phyloP scores from a whole-genome alignment of 176 grass and related monocot genomes.

The Leersia perrieri region DNA sequence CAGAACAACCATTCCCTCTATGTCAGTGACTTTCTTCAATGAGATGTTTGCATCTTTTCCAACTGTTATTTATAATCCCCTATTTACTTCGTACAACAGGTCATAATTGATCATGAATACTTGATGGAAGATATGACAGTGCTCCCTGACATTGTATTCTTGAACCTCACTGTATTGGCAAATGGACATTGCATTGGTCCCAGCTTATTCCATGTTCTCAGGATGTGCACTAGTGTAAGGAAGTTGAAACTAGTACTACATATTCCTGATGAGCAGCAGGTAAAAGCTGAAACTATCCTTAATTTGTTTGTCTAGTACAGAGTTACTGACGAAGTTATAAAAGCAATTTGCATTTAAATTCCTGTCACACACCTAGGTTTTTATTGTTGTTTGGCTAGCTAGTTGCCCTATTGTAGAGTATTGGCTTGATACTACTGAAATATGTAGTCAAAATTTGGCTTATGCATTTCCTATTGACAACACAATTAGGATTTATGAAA shows the following conservation, averaged over 20 bases:
- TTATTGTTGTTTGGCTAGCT: background rate
- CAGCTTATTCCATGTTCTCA: conserved; percentile 10
- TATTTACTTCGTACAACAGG: conserved; percentile 1
- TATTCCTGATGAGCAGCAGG: background rate
- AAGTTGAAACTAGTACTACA: background rate
- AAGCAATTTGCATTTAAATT: too few relatives aligned
- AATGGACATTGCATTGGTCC: conserved; percentile 14
- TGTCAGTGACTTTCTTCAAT: background rate
- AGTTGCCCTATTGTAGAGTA: background rate
- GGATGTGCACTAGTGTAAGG: conserved; percentile 11
- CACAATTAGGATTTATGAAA: background rate
- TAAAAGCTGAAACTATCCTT: background rate
- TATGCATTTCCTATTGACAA: background rate
- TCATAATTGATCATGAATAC: background rate
- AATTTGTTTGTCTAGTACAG: background rate
- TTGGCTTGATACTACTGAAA: background rate
- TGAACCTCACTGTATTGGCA: background rate
- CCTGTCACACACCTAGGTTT: background rate
- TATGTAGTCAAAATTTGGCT: background rate
- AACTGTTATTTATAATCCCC: background rate
- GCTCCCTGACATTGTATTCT: background rate
- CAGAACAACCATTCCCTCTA: background rate
- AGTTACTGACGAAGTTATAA: background rate
- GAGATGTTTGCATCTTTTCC: background rate
- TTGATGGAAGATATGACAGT: conserved; percentile 27